A percentile compares a stretch with the other conserved stretches of the same genome.
Conservation (phyloP, 768 basidiomycete genomes). For the Kwoniella bestiolae region DNA sequence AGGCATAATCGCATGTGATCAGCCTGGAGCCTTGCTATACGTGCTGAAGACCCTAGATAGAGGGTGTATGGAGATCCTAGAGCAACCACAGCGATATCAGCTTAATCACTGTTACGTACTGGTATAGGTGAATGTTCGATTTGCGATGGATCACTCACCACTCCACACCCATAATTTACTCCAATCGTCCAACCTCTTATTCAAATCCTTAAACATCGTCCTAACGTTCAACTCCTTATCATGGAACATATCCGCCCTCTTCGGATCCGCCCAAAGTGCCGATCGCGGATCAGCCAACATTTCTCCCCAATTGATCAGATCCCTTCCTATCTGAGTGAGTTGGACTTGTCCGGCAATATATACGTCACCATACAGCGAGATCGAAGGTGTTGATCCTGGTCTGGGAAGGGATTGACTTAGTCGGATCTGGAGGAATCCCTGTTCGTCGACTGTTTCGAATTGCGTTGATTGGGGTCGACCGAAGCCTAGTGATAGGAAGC, state of each 20-base stretch:
- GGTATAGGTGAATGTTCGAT: not conserved
- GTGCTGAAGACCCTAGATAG: conserved; percentile 39
- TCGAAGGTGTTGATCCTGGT: conserved; percentile 26
- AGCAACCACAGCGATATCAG: too few relatives aligned
- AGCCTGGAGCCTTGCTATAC: conserved; percentile 38
- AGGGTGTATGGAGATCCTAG: conserved; percentile 45
- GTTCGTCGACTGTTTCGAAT: conserved; percentile 46
- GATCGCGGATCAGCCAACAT: conserved; percentile 31
- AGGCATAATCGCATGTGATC: conserved; percentile 49
- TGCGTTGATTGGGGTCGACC: conserved; percentile 44
- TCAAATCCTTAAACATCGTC: conserved; percentile 42
- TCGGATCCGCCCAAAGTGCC: conserved; percentile 30
- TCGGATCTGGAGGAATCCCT: conserved; percentile 36
- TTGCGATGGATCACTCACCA: conserved; percentile 27
- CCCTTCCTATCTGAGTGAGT: conserved; percentile 44
- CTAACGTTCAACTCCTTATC: conserved; percentile 35
- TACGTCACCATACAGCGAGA: conserved; percentile 39
- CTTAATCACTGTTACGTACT: not conserved
- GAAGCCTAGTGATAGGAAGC: conserved; percentile 46
- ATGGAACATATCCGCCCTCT: conserved; percentile 24
- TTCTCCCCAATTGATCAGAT: conserved; percentile 42
- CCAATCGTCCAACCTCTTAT: conserved; percentile 44
- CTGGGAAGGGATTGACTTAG: conserved; percentile 30
- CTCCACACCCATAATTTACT: conserved; percentile 44
- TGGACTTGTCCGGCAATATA: conserved; percentile 47